Evolutionary conservation across 2,329 filamentous ascomycete genomes (phyloP), one percentile per base, ranked within the genome.

Genomic region (Fusarium mangiferae): DNA sequence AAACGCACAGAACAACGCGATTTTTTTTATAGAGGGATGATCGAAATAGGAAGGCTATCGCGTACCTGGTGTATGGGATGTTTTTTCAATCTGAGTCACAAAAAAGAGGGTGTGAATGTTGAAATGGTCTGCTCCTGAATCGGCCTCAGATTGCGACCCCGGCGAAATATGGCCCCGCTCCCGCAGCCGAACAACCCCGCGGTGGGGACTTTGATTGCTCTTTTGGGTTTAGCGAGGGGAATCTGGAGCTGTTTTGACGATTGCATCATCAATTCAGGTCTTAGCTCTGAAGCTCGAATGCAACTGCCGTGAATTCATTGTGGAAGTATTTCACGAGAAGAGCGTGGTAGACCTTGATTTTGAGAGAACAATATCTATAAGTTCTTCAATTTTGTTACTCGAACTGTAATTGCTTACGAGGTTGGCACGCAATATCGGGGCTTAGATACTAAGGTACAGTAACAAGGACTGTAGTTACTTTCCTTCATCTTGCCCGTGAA

Each of bases 151-250:
- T 30, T 48, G 56, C 44, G 51, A 44, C 45, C 48, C 64, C 61
- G 68, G 75, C 61, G 60, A 73, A 76, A 70, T 66, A 68, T 73
- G 62, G 68, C 75, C 70, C 74, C 74, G 70, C 74, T 77, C 59
- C 75, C 75, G 75, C 62, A 49, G 35, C 39, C 22, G 15, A 26
- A 68, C 33, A 51, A 55, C 59, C 67, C 67, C 67, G 67, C 67
- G 60, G 67, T 70, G 67, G 67, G 28, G 52, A 18, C 20, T 20
- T 20, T 24, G 15, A 1, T 13, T 42, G 51, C 59, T 49, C 22
- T 61, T 61, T 61, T 44, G 12, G 66, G 68, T 22, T 70, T 70
- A 70, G 60, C 38, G 66, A 70, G 52, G 68, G 54, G 66, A 22
- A 48, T 14, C 35, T n/a, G 63, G 26, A 62, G 51, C 39, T 68